These are phyloP conservation scores for Somion occarium DNA, from an alignment of 1,284 basidiomycete genomes.

Conservation along the genomic window DNA sequence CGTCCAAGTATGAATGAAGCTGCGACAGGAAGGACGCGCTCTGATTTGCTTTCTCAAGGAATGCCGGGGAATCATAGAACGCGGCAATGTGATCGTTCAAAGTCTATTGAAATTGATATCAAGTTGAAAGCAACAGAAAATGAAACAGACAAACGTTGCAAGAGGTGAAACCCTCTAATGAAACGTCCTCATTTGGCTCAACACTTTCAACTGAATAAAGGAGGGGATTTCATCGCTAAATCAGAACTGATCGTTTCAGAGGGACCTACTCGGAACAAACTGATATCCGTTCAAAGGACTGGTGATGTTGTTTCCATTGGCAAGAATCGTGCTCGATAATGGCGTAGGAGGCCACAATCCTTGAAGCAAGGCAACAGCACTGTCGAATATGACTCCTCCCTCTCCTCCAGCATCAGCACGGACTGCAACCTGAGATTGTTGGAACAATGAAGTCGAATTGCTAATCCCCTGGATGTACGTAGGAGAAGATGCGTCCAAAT, in stretches of 20 bases:
- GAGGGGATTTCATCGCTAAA: too few species aligned
- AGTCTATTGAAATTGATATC: conserved; percentile 18
- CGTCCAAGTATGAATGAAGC: conserved; percentile 36
- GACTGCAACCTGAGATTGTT: conserved; percentile 32
- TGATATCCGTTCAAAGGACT: conserved; percentile 50
- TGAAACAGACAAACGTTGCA: conserved; percentile 23
- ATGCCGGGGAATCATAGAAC: conserved; percentile 32
- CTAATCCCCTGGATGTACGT: conserved; percentile 30
- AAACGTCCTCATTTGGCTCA: conserved; percentile 36
- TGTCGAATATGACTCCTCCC: conserved; percentile 47
- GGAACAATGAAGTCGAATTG: conserved; percentile 20
- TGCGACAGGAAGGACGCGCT: conserved; percentile 35
- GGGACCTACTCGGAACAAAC: conserved; percentile 57
- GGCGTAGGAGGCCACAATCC: conserved; percentile 40
- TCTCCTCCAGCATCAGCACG: conserved; percentile 46
- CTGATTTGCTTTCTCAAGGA: conserved; percentile 31
- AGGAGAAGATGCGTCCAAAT: conserved; percentile 28
- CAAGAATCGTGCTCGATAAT: conserved; percentile 33
- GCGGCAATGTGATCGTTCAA: conserved; percentile 23
- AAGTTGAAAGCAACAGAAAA: not conserved
- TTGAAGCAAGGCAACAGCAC: conserved; percentile 41
- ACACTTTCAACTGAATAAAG: conserved; percentile 35
- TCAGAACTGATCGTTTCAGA: not conserved
- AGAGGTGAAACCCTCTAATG: conserved; percentile 41
- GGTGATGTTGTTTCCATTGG: conserved; percentile 42